A percentile compares a stretch with the other conserved stretches of the same genome.
Conservation (phyloP, 1,284 basidiomycete species). For the Bondarzewia mesenterica region DNA sequence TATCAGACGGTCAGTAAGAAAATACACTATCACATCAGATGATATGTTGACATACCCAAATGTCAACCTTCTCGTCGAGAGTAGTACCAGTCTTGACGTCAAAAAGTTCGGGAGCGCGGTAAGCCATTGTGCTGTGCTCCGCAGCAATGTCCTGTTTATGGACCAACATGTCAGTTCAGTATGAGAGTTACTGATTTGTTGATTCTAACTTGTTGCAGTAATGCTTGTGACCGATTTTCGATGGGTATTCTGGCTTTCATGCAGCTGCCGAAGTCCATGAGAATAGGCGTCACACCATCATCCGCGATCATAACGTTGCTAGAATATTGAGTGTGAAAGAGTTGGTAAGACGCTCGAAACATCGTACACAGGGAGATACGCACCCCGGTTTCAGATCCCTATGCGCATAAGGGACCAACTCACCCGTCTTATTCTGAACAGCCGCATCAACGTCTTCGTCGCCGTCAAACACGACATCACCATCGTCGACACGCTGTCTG, state of each 20-base stretch:
- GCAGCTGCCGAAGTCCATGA: slow-evolving; percentile 98
- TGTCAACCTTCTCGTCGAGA: slow-evolving; percentile 92
- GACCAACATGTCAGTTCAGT: neutral
- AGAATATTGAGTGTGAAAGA: slow-evolving; percentile 1
- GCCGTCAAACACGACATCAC: slow-evolving; percentile 66
- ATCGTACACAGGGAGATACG: slow-evolving; percentile 19
- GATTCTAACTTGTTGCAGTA: slow-evolving; percentile 66
- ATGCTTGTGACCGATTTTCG: slow-evolving; percentile 76
- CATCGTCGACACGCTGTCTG: slow-evolving; percentile 42
- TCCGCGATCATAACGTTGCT: slow-evolving; percentile 97
- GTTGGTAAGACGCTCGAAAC: neutral
- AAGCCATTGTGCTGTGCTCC: slow-evolving; percentile 95
- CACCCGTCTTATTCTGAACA: slow-evolving; percentile 26
- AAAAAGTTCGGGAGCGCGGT: slow-evolving; percentile 90
- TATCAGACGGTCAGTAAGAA: neutral
- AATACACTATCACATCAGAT: neutral
- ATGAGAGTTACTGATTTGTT: neutral
- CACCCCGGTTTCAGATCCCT: slow-evolving; percentile 95
- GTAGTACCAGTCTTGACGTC: slow-evolving; percentile 86
- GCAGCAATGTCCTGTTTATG: slow-evolving; percentile 77
- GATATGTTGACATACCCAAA: slow-evolving; percentile 62
- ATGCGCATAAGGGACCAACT: slow-evolving; percentile 87
- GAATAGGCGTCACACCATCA: slow-evolving; percentile 76
- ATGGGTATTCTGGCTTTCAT: slow-evolving; percentile 75
- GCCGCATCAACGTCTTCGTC: slow-evolving; percentile 55